phyloP scores from a whole-genome alignment of 202 grass and related monocot species.

The Zizania palustris region DNA sequence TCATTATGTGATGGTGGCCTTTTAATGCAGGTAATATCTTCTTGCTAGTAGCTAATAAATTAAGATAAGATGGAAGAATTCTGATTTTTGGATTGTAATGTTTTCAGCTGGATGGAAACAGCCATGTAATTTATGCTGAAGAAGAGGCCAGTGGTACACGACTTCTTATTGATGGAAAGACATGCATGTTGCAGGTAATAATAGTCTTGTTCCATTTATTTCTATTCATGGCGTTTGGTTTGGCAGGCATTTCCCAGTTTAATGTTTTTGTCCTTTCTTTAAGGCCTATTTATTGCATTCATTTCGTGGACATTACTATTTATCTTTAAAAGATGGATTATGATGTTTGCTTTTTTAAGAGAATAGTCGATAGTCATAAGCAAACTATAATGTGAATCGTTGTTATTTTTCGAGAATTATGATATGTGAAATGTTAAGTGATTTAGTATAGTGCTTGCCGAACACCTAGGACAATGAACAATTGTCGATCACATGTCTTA shows the following conservation, averaged over 20 bases:
- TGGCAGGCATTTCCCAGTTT: neutral
- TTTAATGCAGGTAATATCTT: conserved; percentile 69
- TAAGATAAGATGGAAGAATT: conserved; percentile 14
- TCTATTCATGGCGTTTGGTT: conserved; percentile 12
- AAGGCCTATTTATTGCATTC: conserved; percentile 20
- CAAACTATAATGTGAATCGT: conserved; percentile 28
- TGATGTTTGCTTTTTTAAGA: conserved; percentile 7
- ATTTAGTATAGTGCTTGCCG: neutral
- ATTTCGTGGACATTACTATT: neutral
- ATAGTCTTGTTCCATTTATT: conserved; percentile 5
- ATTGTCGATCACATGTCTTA: neutral
- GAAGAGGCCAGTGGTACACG: conserved; percentile 80
- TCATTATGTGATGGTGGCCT: conserved; percentile 78
- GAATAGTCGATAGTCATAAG: neutral
- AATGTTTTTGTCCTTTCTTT: neutral
- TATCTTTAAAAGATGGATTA: conserved; percentile 14
- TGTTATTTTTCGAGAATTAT: conserved; percentile 11
- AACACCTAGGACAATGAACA: neutral
- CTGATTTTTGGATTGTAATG: conserved; percentile 38
- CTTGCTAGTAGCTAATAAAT: conserved; percentile 14
- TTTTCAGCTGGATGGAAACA: conserved; percentile 73
- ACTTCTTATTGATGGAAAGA: conserved; percentile 86
- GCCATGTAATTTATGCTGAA: conserved; percentile 89
- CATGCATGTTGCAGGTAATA: conserved; percentile 68
- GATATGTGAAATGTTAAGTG: neutral